A percentile compares a stretch with the other conserved stretches of the same genome.
These are phyloP conservation scores for Fragilariopsis cylindrus DNA, from an alignment of 108 stramenopile genomes.

Conservation along the genomic window DNA sequence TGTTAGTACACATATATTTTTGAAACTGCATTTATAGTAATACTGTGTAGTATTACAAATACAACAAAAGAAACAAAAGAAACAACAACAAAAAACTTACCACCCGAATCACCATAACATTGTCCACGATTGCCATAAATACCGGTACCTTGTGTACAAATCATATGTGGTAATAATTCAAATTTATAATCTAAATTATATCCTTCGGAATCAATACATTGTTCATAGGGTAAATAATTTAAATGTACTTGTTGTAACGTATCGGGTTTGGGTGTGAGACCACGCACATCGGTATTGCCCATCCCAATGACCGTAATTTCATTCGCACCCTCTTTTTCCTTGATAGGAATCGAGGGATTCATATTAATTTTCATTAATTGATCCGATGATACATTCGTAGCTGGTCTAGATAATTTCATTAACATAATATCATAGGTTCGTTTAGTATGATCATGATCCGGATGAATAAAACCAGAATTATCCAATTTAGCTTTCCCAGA, in stretches of 20 bases:
- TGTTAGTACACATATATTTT: neutral
- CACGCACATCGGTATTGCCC: neutral
- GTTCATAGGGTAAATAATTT: conserved; percentile 10
- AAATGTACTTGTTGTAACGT: conserved; percentile 3
- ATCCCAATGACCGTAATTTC: conserved; percentile 17
- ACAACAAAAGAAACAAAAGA: neutral
- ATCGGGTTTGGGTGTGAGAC: conserved; percentile 4
- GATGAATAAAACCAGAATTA: conserved; percentile 12
- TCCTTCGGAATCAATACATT: neutral
- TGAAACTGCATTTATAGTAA: neutral
- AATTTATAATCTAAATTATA: conserved; percentile 6
- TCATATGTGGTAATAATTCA: conserved; percentile 13
- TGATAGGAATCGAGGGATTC: neutral
- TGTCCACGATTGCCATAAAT: conserved; percentile 7
- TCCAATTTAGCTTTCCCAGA: neutral
- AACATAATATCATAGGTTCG: conserved; percentile 18
- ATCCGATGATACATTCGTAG: neutral
- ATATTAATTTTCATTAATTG: neutral
- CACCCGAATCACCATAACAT: conserved; percentile 19
- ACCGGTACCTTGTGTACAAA: conserved; percentile 4
- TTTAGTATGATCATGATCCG: neutral
- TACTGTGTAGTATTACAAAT: neutral
- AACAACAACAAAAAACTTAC: neutral
- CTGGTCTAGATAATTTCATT: conserved; percentile 2
- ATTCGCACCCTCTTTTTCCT: neutral